These are phyloP conservation scores for Penicillium sp. DNA, from an alignment of 2,329 filamentous ascomycete species.

Conservation along the genomic window DNA sequence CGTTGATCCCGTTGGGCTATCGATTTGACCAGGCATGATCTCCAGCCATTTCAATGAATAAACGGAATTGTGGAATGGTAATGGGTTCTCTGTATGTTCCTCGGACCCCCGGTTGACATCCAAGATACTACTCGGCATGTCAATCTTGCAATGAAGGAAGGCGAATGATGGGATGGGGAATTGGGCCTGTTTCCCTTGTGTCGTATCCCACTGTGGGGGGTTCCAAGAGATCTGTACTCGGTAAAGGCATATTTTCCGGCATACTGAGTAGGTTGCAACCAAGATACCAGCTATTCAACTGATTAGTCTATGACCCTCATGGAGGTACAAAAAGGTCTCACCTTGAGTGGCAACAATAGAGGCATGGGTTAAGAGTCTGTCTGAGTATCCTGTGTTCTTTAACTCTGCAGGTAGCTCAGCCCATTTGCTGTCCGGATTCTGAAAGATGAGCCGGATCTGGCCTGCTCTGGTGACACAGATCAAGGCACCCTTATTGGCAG, in stretches of 20 bases:
- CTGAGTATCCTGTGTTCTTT: constrained; percentile 69
- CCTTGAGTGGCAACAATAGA: constrained; percentile 73
- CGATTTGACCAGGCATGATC: constrained; percentile 66
- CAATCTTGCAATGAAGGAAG: constrained; percentile 38
- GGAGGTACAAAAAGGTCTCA: constrained; percentile 34
- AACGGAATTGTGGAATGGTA: constrained; percentile 31
- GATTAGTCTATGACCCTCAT: constrained; percentile 6
- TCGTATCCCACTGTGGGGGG: constrained; percentile 55
- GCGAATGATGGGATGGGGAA: constrained; percentile 40
- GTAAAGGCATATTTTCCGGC: constrained; percentile 72
- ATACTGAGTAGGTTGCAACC: constrained; percentile 49
- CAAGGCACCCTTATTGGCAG: constrained; percentile 67
- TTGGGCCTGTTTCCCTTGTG: constrained; percentile 30
- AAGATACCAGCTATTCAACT: constrained; percentile 32
- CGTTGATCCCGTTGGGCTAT: constrained; percentile 57
- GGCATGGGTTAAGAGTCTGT: constrained; percentile 78
- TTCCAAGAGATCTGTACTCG: constrained; percentile 76
- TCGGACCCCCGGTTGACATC: constrained; percentile 22
- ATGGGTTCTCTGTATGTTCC: constrained; percentile 25
- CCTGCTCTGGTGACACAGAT: constrained; percentile 75
- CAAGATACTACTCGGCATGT: constrained; percentile 34
- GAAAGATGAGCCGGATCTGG: constrained; percentile 72
- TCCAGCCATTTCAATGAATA: constrained; percentile 73
- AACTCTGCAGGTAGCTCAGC: constrained; percentile 72
- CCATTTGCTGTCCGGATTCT: constrained; percentile 70